Base-by-base conservation (phyloP, 495 filamentous ascomycete species). In the Daldinia concentrica region DNA sequence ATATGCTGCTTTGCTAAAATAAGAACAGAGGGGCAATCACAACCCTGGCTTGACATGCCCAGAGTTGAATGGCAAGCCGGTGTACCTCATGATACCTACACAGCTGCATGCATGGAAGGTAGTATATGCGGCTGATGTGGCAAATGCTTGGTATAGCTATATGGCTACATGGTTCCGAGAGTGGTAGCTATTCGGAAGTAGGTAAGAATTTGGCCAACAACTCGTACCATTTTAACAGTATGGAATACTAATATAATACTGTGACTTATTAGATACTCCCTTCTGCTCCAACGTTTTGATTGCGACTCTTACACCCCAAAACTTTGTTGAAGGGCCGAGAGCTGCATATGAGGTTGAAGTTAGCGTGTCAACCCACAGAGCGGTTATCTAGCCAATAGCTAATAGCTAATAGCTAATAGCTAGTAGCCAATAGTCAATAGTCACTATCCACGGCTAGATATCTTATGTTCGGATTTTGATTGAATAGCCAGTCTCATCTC, bases 111-210 rank as follows among this genome's bases (percentile, higher is more conserved):
- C 19, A 24, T 48, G 43, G 19, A 48, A 48, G 43, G 43, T 48
- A 12, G 43, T 48, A 48, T 48, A 48, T 48, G 43, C 43, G 43
- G 43, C 43, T 48, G 43, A 48, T 48, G 43, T 48, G 43, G 43
- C 19, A 48, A 48, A 22, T 48, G 19, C 17, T 22, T 48, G 43
- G 1, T 24, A 22, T 43, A n/a, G 39, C 17, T 8, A 22, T 48
- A 45, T 45, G 41, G 17, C n/a, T 17, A 17, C 19, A 17, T 45
- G 17, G n/a, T 17, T 45, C 41, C 7, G 17, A 45, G 41, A 45
- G 41, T 22, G 41, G 41, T 17, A 45, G 17, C 17, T 19, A 45
- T 45, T 45, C 41, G 41, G 17, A 45, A 8, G 41, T 19, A 22
- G 22, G 41, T 22, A 45, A 19, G n/a, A 19, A 22, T 36, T 14